Evolutionary conservation across 306 rosid species (phyloP), one percentile per base, ranked within the genome.

Genomic region (Trifolium subterraneum): DNA sequence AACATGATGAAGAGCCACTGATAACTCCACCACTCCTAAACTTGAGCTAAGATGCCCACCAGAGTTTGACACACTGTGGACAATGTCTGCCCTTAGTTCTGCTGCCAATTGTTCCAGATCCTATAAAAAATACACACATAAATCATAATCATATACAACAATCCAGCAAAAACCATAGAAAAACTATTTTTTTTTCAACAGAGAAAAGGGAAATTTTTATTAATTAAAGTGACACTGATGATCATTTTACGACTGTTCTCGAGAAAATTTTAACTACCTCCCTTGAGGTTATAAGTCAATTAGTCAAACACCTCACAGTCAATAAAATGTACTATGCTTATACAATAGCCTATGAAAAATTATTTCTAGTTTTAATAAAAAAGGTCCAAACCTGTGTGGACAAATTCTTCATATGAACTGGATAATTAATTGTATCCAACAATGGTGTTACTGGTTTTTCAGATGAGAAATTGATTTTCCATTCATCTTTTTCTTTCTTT

Each of bases 21-120:
- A 1, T 38, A 94, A 75, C 79, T 91, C 98, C 70, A 91, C 94
- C 31, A 91, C 98, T 61, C 98, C 98, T 79, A 94, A 91, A 77
- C 97, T 94, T 41, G 98, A 70, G 76, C 98, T 94, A 11, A 94
- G 94, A 87, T 94, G 98, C 22, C 98, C 98, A 15, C 98, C 98
- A 7, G 79, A 80, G 18, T 86, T 64, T 44, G 98, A 86, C 23
- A 94, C 89, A 11, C 78, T 51, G 47, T 86, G 79, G 0, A 94
- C 98, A 25, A 93, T 80, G 33, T 93, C 97, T 50, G 89, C 90
- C 82, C 94, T 89, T 20, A 93, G 56, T 75, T 93, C 98, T 74
- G 91, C 94, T 69, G 94, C 85, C 20, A 93, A 86, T 76, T 88
- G 91, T 77, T 93, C 90, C 5, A 93, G 97, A 63, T 91, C 97